Conservation (phyloP, 192 early-diverging fungal genomes). For the Backusella morwellensis region DNA sequence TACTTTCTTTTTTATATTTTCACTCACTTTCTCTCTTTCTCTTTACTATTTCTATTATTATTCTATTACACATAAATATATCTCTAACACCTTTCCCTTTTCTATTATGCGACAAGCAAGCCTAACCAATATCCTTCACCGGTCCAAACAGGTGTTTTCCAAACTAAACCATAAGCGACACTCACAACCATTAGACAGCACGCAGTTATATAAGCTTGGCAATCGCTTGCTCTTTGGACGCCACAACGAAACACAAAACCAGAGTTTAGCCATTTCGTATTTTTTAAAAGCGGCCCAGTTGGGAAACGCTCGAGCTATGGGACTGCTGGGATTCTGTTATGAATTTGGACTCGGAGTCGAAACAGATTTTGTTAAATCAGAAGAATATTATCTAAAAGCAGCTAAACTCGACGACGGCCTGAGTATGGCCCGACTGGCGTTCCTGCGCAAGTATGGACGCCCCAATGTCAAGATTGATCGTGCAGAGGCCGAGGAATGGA, state of each 20-base stretch:
- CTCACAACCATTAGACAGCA: not conserved
- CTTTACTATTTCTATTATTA: no score
- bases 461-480: conserved; percentile 78
- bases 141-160: not conserved
- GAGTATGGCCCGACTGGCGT: conserved; percentile 66
- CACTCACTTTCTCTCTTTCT: not conserved
- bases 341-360: conserved; percentile 80
- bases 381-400: conserved; percentile 63
- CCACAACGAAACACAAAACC: conserved; percentile 4
- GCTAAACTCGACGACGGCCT: conserved; percentile 62
- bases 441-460: conserved; percentile 79
- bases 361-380: conserved; percentile 57
- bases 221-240: conserved; percentile 28
- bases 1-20: not conserved
- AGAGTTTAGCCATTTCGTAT: conserved; percentile 18
- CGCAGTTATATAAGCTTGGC: conserved; percentile 17
- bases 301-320: conserved; percentile 48
- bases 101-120: not conserved
- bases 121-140: not conserved
- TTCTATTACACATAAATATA: not conserved
- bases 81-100: not conserved
- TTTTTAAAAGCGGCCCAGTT: conserved; percentile 41
- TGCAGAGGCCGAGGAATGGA: conserved; percentile 82
- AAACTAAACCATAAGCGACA: conserved; percentile 10
- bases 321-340: conserved; percentile 78